These are phyloP conservation scores for Decorospora gaudefroyi DNA, from an alignment of 2,329 filamentous ascomycete genomes.

Conservation along the genomic window DNA sequence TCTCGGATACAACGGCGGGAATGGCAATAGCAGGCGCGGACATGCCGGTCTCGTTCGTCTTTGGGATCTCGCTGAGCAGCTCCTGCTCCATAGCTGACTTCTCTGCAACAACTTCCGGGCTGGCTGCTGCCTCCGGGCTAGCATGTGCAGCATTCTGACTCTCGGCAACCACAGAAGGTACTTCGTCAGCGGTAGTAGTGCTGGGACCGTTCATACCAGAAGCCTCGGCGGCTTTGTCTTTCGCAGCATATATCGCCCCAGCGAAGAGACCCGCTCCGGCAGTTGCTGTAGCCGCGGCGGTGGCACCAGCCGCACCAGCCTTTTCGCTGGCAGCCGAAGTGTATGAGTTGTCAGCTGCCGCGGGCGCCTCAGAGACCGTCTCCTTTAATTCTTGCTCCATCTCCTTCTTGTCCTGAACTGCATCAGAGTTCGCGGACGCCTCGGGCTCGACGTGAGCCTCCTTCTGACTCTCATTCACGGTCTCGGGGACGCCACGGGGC, in stretches of 20 bases:
- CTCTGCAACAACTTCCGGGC: slow-evolving; percentile 66
- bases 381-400: slow-evolving; percentile 72
- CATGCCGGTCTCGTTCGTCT: slow-evolving; percentile 47
- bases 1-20: slow-evolving; percentile 69
- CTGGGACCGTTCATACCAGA: slow-evolving; percentile 48
- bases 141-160: slow-evolving; percentile 68
- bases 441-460: slow-evolving; percentile 68
- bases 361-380: slow-evolving; percentile 61
- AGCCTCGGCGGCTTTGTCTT: slow-evolving; percentile 44
- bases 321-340: slow-evolving; percentile 17
- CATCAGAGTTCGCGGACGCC: slow-evolving; percentile 66
- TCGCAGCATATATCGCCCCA: slow-evolving; percentile 37
- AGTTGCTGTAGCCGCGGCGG: slow-evolving; percentile 46
- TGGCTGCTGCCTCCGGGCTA: slow-evolving; percentile 67
- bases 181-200: slow-evolving; percentile 44
- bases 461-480: slow-evolving; percentile 73
- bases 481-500: slow-evolving; percentile 56
- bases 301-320: slow-evolving; percentile 24
- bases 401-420: slow-evolving; percentile 71
- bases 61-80: slow-evolving; percentile 52
- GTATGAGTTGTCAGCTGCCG: slow-evolving; percentile 45
- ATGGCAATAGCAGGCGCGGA: slow-evolving; percentile 46
- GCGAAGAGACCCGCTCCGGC: slow-evolving; percentile 50
- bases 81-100: slow-evolving; percentile 73
- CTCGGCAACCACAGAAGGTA: slow-evolving; percentile 67